These are phyloP conservation scores for Spinacia oleracea DNA, from an alignment of 179 eudicot genomes.

Conservation along the genomic window DNA sequence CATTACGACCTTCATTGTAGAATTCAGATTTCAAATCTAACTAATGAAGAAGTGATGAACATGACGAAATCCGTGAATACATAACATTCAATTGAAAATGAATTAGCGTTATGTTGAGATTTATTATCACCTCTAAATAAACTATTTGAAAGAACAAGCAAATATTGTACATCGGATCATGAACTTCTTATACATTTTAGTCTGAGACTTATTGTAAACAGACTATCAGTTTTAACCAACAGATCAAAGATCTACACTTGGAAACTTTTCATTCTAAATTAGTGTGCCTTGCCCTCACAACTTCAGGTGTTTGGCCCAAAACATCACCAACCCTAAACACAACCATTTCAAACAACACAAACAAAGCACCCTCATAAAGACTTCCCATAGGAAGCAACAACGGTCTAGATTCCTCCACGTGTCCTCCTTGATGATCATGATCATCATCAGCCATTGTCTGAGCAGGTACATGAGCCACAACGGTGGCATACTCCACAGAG, in stretches of 20 bases:
- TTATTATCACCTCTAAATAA: background rate
- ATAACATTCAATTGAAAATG: too few species aligned
- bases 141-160: background rate
- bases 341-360: conserved; percentile 91
- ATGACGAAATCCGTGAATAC: too few species aligned
- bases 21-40: too few species aligned
- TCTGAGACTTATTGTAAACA: too few species aligned
- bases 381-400: conserved; percentile 94
- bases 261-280: conserved; percentile 80
- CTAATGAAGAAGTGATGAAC: too few species aligned
- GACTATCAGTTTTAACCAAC: too few species aligned
- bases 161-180: too few species aligned
- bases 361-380: conserved; percentile 79
- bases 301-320: conserved; percentile 54
- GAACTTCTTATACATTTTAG: background rate
- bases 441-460: conserved; percentile 93
- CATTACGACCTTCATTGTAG: too few species aligned
- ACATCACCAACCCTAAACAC: conserved; percentile 60
- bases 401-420: conserved; percentile 36
- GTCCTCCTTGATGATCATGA: conserved; percentile 37
- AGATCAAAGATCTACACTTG: too few species aligned
- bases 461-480: conserved; percentile 68
- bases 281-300: conserved; percentile 66
- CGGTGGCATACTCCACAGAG: conserved; percentile 48
- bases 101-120: too few species aligned